These are phyloP conservation scores for Arthroderma sp. DNA, from an alignment of 2,329 filamentous ascomycete species.

Conservation along the genomic window DNA sequence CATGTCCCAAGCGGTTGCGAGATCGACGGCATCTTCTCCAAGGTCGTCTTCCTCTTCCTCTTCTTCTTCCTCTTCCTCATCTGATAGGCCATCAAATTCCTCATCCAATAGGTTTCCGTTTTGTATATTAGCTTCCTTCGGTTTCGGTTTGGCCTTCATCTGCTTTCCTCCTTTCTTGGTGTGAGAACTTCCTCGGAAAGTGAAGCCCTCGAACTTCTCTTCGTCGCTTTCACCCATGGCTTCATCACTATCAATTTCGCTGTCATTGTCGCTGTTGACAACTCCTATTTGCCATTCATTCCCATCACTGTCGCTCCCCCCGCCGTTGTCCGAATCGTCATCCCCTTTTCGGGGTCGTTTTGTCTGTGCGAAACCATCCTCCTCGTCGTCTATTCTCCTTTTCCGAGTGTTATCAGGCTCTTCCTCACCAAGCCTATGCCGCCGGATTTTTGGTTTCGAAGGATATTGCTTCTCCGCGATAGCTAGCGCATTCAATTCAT, in stretches of 20 bases:
- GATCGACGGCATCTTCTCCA: conserved; percentile 50
- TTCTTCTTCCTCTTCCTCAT: conserved; percentile 22
- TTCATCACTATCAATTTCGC: conserved; percentile 60
- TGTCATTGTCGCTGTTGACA: conserved; percentile 53
- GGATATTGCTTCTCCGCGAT: conserved; percentile 48
- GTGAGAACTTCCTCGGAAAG: conserved; percentile 48
- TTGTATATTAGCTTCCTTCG: conserved; percentile 15
- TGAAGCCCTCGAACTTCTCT: conserved; percentile 67
- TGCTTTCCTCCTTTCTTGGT: conserved; percentile 23
- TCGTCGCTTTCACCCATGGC: conserved; percentile 83
- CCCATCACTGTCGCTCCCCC: conserved; percentile 72
- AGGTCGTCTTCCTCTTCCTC: conserved; percentile 49
- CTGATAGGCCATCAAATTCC: conserved; percentile 30
- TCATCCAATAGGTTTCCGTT: conserved; percentile 39
- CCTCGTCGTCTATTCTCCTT: conserved; percentile 20
- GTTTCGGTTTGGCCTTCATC: conserved; percentile 13
- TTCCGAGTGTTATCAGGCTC: conserved; percentile 34
- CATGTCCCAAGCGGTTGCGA: conserved; percentile 49
- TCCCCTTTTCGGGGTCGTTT: conserved; percentile 32
- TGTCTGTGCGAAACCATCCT: conserved; percentile 14
- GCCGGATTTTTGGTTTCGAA: conserved; percentile 40
- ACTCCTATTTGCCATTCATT: conserved; percentile 72
- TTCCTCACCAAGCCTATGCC: conserved; percentile 45
- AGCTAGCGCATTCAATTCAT: conserved; percentile 48
- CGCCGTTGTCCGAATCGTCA: conserved; percentile 46